Evolutionary conservation across 352 stramenopile genomes (phyloP), one percentile per base, ranked within the genome.

Genomic region (Pilasporangium apinafurcum): DNA sequence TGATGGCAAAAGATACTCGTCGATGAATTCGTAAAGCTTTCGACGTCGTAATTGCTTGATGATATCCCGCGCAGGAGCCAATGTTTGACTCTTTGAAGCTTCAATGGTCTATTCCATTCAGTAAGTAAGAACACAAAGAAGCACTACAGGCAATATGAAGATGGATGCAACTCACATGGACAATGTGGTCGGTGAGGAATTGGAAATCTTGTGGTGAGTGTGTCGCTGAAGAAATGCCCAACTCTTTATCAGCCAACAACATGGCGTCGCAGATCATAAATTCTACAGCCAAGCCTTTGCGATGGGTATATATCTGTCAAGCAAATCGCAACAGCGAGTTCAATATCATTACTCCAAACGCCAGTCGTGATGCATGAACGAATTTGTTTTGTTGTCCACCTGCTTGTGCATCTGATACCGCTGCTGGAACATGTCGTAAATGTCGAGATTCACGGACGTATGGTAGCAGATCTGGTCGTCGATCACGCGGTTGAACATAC

Each of bases 181-280:
- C 68, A 20, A 91, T 48, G 51, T 86, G 70, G 25, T 91, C 78
- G 0, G 69, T 86, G 48, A 91, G 61, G 43, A 83, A 86, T 49
- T 88, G 78, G 42, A 91, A 91, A 1, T 86, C 59, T 18, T 69
- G 53, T 2, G 75, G 62, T 0, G 70, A 78, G 31, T 86, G 58
- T 2, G 78, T 88, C 2, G 78, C 68, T 2, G 51, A 63, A 18
- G 55, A 86, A 41, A 91, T 91, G 1, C 72, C 75, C 2, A 91
- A 53, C 42, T 84, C 68, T 22, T 82, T 83, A 29, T 91, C 56
- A 3, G 86, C 80, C 9, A 78, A 44, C 16, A 88, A 43, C 65
- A 96, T 80, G 25, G 82, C 82, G 53, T 96, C 86, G 44, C 72
- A 85, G 32, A 96, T 83, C 86, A 96, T 96, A 29, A 85, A 92